Evolutionary conservation across 495 filamentous ascomycete genomes (phyloP), one percentile per base, ranked within the genome.

Genomic region (Hypoxylon crocopeplum): DNA sequence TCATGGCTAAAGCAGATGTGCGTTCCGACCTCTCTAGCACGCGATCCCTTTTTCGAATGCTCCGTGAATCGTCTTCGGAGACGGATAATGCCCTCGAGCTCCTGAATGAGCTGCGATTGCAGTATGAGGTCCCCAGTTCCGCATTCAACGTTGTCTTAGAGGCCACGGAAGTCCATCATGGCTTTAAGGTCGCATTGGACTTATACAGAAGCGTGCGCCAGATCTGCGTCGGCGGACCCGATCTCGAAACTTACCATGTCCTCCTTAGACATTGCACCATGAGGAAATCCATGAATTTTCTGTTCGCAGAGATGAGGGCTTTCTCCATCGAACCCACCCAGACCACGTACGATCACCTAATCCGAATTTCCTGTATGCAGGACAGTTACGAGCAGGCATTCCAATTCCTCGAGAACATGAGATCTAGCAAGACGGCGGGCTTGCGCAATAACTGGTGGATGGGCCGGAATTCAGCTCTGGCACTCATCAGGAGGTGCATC

Each of bases 241-340:
- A 86, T 64, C 79, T 81, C 2, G 70, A 76, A 20, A 87, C 77
- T 1, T 93, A 88, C 72, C 89, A 92, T 61, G 62, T 82, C 3
- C 77, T 96, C 5, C 75, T 96, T 39, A 74, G 72, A 29, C 81
- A 86, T 47, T 89, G 88, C 69, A 73, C 78, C 2, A 67, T 68
- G n/a, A 82, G 80, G 47, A 79, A 82, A 41, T 68, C 79, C 1
- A 86, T 85, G 47, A 85, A 87, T 73, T 90, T 91, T 64, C 61
- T 94, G 0, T 80, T 86, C 12, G 77, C 81, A 12, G 93, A 96
- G 68, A 93, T 96, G 86, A 72, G 82, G 0, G 79, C 82, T 16
- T 76, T 88, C 32, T 75, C 77, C 7, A 71, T 93, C 22, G 61
- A 76, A 15, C 86, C 90, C 0, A 77, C 88, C 46, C 62, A 67